Evolutionary conservation across 1,284 basidiomycete species (phyloP).

Genomic region (Cryptococcus maquisensis): DNA sequence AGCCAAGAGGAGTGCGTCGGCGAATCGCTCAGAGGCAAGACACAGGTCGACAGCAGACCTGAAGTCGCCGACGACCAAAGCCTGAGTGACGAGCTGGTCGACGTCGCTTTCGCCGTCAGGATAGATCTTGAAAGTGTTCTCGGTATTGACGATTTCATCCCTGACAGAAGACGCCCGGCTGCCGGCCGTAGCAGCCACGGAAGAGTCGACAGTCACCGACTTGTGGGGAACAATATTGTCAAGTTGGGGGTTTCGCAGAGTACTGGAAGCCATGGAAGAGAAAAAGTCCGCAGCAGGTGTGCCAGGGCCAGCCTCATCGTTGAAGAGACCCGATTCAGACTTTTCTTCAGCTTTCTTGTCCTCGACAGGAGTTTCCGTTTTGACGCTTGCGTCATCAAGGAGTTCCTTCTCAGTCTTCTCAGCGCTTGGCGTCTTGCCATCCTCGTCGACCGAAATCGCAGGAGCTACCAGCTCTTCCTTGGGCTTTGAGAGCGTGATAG

Average conservation of each 20-base stretch:
- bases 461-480: conserved; percentile 14
- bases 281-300: conserved; percentile 70
- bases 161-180: conserved; percentile 71
- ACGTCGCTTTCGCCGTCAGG: conserved; percentile 81
- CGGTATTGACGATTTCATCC: conserved; percentile 59
- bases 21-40: conserved; percentile 81
- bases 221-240: conserved; percentile 69
- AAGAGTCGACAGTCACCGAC: conserved; percentile 73
- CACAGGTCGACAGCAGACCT: conserved; percentile 87
- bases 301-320: conserved; percentile 47
- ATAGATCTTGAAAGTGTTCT: conserved; percentile 85
- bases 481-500: conserved; percentile 36
- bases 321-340: conserved; percentile 67
- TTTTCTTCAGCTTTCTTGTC: conserved; percentile 65
- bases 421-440: conserved; percentile 8
- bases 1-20: conserved; percentile 90
- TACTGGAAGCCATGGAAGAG: conserved; percentile 62
- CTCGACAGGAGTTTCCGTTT: conserved; percentile 38
- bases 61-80: conserved; percentile 92
- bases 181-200: conserved; percentile 75
- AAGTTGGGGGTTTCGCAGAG: conserved; percentile 56
- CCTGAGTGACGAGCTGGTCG: conserved; percentile 84
- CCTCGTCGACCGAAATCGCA: conserved; percentile 7
- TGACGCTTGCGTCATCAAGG: conserved; percentile 4
- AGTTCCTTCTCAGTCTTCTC: conserved; percentile 9